A percentile compares a stretch with the other conserved stretches of the same genome.
Evolutionary conservation across 352 stramenopile genomes (phyloP).

Genomic region (Aphanomyces euteiches): DNA sequence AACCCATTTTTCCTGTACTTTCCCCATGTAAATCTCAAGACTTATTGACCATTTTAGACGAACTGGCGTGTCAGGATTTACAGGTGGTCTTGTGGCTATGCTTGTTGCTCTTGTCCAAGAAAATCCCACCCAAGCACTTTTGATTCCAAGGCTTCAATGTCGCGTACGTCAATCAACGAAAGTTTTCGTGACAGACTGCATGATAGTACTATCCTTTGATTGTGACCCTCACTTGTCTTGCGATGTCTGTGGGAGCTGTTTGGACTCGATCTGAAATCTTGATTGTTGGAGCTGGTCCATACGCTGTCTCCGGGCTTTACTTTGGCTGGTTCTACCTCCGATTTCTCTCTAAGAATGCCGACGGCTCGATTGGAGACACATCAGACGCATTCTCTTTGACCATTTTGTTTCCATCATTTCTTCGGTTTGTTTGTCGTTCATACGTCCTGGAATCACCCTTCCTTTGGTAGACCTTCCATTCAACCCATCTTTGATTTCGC

Average conservation of each 20-base stretch:
- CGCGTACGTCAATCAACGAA: constrained; percentile 1
- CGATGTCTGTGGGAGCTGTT: constrained; percentile 48
- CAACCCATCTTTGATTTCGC: constrained; percentile 67
- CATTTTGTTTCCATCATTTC: constrained; percentile 63
- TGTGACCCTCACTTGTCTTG: constrained; percentile 47
- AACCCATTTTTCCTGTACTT: constrained; percentile 71
- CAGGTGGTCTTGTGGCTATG: constrained; percentile 68
- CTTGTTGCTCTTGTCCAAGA: constrained; percentile 81
- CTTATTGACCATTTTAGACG: constrained; percentile 38
- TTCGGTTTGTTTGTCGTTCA: constrained; percentile 44
- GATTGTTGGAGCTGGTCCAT: constrained; percentile 66
- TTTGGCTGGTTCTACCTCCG: constrained; percentile 85
- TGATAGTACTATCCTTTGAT: constrained; percentile 66
- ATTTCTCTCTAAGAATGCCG: constrained; percentile 63
- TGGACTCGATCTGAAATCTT: constrained; percentile 21
- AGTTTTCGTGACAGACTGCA: background rate
- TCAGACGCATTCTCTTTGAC: constrained; percentile 76
- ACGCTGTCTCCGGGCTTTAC: constrained; percentile 66
- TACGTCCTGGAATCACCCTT: constrained; percentile 1
- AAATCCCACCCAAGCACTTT: constrained; percentile 47
- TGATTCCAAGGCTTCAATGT: constrained; percentile 17
- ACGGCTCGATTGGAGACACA: constrained; percentile 64
- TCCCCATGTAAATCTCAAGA: constrained; percentile 1
- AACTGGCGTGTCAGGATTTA: constrained; percentile 68
- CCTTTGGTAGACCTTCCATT: constrained; percentile 46